phyloP scores from a whole-genome alignment of 306 rosid genomes.

The Lagenaria siceraria region DNA sequence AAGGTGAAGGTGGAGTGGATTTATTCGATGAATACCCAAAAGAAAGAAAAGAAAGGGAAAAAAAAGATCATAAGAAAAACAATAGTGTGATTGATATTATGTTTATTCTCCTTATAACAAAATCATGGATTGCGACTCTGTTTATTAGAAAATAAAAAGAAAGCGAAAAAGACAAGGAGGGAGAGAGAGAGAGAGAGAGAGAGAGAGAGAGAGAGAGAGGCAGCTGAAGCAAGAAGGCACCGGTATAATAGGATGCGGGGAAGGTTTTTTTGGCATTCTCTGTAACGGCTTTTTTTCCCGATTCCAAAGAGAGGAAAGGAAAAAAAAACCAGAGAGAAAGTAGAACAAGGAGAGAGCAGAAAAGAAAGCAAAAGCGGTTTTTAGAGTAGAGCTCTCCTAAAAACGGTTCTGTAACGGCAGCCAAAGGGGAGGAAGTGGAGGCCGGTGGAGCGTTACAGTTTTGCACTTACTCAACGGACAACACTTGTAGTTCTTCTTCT shows the following conservation, averaged over 20 bases:
- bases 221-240: conserved; percentile 20
- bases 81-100: background rate
- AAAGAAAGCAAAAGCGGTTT: conserved; percentile 8
- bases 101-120: background rate
- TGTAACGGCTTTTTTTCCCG: conserved; percentile 38
- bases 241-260: conserved; percentile 37
- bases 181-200: conserved; percentile 1
- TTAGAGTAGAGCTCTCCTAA: background rate
- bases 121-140: background rate
- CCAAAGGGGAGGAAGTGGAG: background rate
- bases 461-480: background rate
- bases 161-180: conserved; percentile 5
- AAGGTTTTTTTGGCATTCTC: conserved; percentile 24
- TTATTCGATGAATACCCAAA: background rate
- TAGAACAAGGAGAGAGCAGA: background rate
- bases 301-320: background rate
- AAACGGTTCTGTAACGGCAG: conserved; percentile 27
- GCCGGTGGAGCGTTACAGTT: conserved; percentile 21
- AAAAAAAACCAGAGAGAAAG: background rate
- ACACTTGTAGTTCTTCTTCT: background rate
- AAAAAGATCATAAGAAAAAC: background rate
- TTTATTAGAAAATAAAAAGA: background rate
- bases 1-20: background rate
- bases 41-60: background rate
- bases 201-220: background rate